Evolutionary conservation across 306 rosid species (phyloP), one percentile per base, ranked within the genome.

Genomic region (Pterocarpus santalinus): DNA sequence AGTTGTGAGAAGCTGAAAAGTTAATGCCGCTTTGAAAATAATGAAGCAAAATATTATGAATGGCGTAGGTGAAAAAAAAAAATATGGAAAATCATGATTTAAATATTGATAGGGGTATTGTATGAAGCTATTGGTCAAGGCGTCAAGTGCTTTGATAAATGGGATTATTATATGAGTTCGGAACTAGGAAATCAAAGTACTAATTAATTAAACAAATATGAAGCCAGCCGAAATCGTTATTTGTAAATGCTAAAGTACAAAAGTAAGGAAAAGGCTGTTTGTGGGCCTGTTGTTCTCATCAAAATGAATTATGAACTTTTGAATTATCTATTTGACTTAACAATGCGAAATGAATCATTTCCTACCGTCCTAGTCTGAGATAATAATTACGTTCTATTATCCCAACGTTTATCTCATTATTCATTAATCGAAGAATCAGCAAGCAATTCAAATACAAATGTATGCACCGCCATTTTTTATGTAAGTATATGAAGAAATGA

Each of bases 151-250:
- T 47, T 30, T 69, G 75, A 69, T 46, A 17, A 69, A 47, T 28
- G 61, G 11, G 43, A 47, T 69, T 28, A 46, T 69, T 69, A 11
- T 66, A 63, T 67, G 75, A 70, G 61, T 49, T n/a, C 11, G 17
- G 11, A 49, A 14, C 61, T 6, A 69, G 60, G 60, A 11, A 69
- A n/a, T 65, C 12, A 36, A 63, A 63, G 28, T 15, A 3, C 5
- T 6, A 7, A 1, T 34, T 62, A 36, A 15, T 10, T 0, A 43
- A 43, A 43, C 47, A 43, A 17, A 65, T 28, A 68, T 12, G 30
- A 22, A 39, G 30, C 33, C 68, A 41, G 68, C 43, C 22, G 41
- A 73, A 73, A 47, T 58, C 4, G 43, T 73, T 36, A 1, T 73
- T 38, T 58, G 36, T 17, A 57, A 38, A 35, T 52, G 67, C 8